Percentiles rank a stretch among this genome's conserved stretches.
Evolutionary conservation across 2,329 filamentous ascomycete genomes (phyloP).

Genomic region (Gnomoniopsis smithogilvyi): DNA sequence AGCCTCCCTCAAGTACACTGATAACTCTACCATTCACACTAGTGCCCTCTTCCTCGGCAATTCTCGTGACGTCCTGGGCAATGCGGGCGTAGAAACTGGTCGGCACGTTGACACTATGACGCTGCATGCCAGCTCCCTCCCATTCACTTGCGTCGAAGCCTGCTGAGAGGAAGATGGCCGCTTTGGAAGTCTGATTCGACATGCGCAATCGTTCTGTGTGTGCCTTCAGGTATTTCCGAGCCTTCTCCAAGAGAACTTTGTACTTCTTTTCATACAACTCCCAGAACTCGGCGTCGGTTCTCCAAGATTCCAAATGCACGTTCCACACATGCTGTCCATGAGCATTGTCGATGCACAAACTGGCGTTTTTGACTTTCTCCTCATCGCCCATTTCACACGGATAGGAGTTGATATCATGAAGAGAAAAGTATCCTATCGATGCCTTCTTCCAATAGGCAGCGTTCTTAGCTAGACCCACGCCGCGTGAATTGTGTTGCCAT

Average conservation of each 20-base stretch:
- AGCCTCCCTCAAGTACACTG: constrained; percentile 93
- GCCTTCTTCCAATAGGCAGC: constrained; percentile 75
- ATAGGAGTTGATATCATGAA: constrained; percentile 98
- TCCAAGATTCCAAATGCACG: constrained; percentile 87
- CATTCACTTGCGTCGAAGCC: constrained; percentile 97
- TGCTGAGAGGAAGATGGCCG: constrained; percentile 90
- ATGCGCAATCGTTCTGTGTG: constrained; percentile 66
- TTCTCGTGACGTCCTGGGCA: constrained; percentile 76
- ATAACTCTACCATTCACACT: constrained; percentile 81
- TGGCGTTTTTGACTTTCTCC: constrained; percentile 91
- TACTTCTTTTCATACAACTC: constrained; percentile 79
- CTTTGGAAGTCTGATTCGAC: constrained; percentile 64
- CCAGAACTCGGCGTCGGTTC: constrained; percentile 83
- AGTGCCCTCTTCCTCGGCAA: constrained; percentile 77
- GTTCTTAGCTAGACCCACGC: constrained; percentile 63
- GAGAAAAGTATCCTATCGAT: constrained; percentile 90
- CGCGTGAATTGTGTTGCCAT: constrained; percentile 82
- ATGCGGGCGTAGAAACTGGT: constrained; percentile 95
- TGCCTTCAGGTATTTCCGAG: constrained; percentile 68
- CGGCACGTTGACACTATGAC: constrained; percentile 92
- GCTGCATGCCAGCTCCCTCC: constrained; percentile 90
- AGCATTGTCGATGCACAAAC: constrained; percentile 88
- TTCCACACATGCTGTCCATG: constrained; percentile 97
- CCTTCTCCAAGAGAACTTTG: constrained; percentile 72
- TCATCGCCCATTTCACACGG: constrained; percentile 93